Evolutionary conservation across 495 filamentous ascomycete genomes (phyloP).

Genomic region (Xylaria acuta): DNA sequence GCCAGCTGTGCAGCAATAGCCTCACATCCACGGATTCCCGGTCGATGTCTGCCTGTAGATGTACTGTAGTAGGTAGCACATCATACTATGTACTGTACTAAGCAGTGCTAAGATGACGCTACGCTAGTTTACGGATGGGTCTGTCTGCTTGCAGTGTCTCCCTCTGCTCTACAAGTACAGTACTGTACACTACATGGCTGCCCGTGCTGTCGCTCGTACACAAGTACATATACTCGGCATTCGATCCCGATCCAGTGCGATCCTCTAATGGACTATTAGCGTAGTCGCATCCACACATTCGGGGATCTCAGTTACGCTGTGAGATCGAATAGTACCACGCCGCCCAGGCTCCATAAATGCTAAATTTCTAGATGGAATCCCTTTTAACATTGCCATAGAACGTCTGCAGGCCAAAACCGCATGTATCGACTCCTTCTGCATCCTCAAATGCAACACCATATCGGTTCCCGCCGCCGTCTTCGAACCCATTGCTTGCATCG

Average conservation of each 20-base stretch:
- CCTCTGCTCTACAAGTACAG: not conserved
- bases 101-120: slow-evolving; percentile 16
- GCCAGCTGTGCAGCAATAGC: slow-evolving; percentile 2
- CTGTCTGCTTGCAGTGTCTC: not conserved
- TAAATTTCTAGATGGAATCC: slow-evolving; percentile 39
- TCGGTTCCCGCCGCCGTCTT: not conserved
- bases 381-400: slow-evolving; percentile 42
- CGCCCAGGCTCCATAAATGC: slow-evolving; percentile 25
- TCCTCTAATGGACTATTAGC: slow-evolving; percentile 4
- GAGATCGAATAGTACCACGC: slow-evolving; percentile 39
- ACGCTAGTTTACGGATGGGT: slow-evolving; percentile 4
- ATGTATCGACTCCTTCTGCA: slow-evolving; percentile 30
- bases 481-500: slow-evolving; percentile 2
- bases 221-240: slow-evolving; percentile 15
- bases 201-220: not conserved
- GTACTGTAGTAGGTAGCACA: not conserved
- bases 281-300: slow-evolving; percentile 24
- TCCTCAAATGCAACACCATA: slow-evolving; percentile 36
- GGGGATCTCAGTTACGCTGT: slow-evolving; percentile 33
- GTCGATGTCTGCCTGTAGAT: too few relatives aligned
- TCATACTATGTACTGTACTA: too few relatives aligned
- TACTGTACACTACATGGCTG: too few relatives aligned
- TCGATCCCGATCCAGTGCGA: slow-evolving; percentile 13
- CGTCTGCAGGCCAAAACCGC: slow-evolving; percentile 36
- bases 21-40: too few relatives aligned